Conservation (phyloP, 1,284 basidiomycete genomes). For the Cryptococcus amylolentus region DNA sequence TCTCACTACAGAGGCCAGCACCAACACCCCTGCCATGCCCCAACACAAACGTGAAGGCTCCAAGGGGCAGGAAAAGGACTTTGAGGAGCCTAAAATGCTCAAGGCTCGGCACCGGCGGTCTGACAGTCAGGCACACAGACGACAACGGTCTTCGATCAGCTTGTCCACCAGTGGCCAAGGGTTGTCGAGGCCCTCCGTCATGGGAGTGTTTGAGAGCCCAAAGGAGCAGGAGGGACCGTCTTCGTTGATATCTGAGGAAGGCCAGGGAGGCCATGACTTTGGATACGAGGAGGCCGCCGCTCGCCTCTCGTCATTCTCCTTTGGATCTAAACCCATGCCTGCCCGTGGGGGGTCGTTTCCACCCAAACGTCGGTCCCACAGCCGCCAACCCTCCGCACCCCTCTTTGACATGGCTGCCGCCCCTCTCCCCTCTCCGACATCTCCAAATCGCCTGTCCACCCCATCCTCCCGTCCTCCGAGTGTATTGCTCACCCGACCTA, state of each 20-base stretch:
- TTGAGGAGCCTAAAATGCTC: background rate
- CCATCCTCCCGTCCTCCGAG: constrained; percentile 29
- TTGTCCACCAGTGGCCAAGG: constrained; percentile 7
- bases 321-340: constrained; percentile 31
- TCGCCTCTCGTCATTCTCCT: constrained; percentile 35
- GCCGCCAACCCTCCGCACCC: constrained; percentile 13
- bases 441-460: constrained; percentile 16
- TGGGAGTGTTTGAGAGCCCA: constrained; percentile 12
- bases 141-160: constrained; percentile 16
- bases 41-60: constrained; percentile 3
- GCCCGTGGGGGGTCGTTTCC: constrained; percentile 13
- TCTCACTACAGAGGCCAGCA: constrained; percentile 20
- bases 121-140: constrained; percentile 18
- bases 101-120: background rate
- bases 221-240: constrained; percentile 33
- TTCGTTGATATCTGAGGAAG: constrained; percentile 25
- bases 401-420: constrained; percentile 9
- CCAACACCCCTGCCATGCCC: constrained; percentile 8
- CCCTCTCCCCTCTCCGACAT: constrained; percentile 14
- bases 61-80: constrained; percentile 17
- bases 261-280: background rate
- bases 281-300: constrained; percentile 14
- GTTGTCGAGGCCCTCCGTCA: constrained; percentile 7
- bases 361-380: constrained; percentile 12
- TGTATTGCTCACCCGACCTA: constrained; percentile 28